Evolutionary conservation across 2,329 filamentous ascomycete species (phyloP).

Genomic region (Cryphonectria radicalis): DNA sequence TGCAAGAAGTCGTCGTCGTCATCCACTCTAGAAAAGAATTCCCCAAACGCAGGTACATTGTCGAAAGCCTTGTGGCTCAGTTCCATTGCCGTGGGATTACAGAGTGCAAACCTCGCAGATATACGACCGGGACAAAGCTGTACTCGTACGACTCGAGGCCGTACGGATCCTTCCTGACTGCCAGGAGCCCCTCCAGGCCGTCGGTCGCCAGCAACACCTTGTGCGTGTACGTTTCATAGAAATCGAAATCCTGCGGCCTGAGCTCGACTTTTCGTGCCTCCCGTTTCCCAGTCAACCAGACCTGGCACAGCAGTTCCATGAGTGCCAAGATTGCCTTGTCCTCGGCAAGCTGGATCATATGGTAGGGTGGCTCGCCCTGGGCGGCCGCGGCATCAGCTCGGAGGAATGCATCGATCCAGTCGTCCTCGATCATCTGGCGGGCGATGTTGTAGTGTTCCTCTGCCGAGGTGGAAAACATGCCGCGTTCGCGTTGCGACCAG

Average conservation of each 20-base stretch:
- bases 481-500: neutral
- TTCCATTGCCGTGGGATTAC: neutral
- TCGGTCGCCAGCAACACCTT: neutral
- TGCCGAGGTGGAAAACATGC: too few species aligned
- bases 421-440: neutral
- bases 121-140: neutral
- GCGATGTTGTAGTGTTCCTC: neutral
- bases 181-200: neutral
- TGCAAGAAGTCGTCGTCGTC: too few species aligned
- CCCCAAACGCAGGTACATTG: too few species aligned
- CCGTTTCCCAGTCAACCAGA: neutral
- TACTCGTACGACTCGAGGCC: neutral
- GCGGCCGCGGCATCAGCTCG: neutral
- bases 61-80: neutral
- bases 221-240: neutral
- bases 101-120: neutral
- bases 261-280: conserved; percentile 2
- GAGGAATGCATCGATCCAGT: neutral
- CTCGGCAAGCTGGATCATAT: neutral
- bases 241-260: neutral
- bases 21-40: too few species aligned
- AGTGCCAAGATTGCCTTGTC: neutral
- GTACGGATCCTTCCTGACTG: neutral
- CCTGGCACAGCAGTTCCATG: neutral
- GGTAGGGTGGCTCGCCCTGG: neutral